Conservation (phyloP, 2,329 filamentous ascomycete species). For the Neurospora crassa region DNA sequence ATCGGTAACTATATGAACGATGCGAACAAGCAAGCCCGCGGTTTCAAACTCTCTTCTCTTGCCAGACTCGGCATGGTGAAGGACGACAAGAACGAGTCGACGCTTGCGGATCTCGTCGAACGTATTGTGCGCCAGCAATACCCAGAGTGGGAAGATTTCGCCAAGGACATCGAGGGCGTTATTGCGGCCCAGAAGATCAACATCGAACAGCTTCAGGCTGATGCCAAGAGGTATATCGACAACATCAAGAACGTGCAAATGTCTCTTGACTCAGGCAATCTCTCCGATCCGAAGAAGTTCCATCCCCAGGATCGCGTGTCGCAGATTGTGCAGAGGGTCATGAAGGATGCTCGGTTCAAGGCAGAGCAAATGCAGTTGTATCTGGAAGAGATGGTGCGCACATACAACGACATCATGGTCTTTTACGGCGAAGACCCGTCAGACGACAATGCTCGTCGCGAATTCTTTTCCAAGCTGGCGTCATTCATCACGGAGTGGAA, state of each 20-base stretch:
- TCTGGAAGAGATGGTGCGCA: conserved; percentile 82
- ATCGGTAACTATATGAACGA: conserved; percentile 99
- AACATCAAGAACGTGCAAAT: conserved; percentile 91
- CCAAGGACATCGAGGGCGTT: conserved; percentile 74
- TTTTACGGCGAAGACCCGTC: conserved; percentile 92
- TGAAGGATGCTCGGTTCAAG: conserved; percentile 95
- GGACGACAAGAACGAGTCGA: conserved; percentile 97
- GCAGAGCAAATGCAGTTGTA: conserved; percentile 93
- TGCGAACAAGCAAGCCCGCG: conserved; percentile 92
- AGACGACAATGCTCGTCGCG: conserved; percentile 85
- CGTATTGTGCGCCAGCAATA: conserved; percentile 95
- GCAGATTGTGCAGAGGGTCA: conserved; percentile 80
- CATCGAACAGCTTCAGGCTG: conserved; percentile 78
- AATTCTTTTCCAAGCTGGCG: conserved; percentile 93
- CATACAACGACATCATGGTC: conserved; percentile 89
- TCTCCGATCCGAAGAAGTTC: conserved; percentile 95
- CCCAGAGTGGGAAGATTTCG: conserved; percentile 86
- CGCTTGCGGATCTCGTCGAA: conserved; percentile 90
- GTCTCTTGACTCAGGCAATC: conserved; percentile 84
- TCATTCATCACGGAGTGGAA: conserved; percentile 90
- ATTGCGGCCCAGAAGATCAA: conserved; percentile 80
- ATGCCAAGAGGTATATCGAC: conserved; percentile 86
- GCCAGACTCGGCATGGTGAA: conserved; percentile 94
- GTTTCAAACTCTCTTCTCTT: conserved; percentile 95
- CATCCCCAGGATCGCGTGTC: conserved; percentile 93